Base-by-base conservation (phyloP, 139 green algal species). In the Gonium pectorale region DNA sequence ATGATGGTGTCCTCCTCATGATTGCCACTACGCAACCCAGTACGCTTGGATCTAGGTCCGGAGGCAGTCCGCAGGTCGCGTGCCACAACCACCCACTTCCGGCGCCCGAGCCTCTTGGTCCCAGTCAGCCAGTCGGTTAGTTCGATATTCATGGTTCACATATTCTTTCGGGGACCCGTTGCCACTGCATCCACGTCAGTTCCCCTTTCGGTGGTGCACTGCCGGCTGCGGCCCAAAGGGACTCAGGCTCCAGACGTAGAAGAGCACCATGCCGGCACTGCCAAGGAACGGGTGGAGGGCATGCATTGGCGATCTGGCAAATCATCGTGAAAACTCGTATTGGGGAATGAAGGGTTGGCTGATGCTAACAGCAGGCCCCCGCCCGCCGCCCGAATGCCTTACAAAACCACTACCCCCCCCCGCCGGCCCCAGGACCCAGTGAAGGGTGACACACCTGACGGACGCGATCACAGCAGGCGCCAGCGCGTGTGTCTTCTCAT, bases 171-270 rank as follows among this genome's bases (percentile, higher is more conserved):
- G 11, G 19, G 33, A 43, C 31, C 49, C 49, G 49, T 56, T 56
- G 13, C 49, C 49, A 13, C 49, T 56, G 49, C 49, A 17, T 13
- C 26, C 38, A 49, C 2, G 33, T 64, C 31, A 51, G 37, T 72
- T 22, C 13, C 29, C 37, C 66, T 72, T 72, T 29, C 2, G 6
- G 66, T 62, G 49, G 24, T 59, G 49, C 70, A 38, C 26, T 0
- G n/a, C 40, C 6, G 40, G 59, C 59, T 82, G 71, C 11, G 75
- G 75, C 17, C 75, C 75, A 5, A 82, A 41, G 2, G 75, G 75
- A 29, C 56, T 71, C 6, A 82, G 33, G 75, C 40, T 82, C 75
- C 75, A 82, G 8, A 38, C 59, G 43, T 82, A 82, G 40, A 82
- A 82, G 4, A 82, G 15, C 3, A 22, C 41, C 59, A 82, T 72